Evolutionary conservation across 1,139 yeast genomes (phyloP).

Genomic region (Suhomyces bribrorum): DNA sequence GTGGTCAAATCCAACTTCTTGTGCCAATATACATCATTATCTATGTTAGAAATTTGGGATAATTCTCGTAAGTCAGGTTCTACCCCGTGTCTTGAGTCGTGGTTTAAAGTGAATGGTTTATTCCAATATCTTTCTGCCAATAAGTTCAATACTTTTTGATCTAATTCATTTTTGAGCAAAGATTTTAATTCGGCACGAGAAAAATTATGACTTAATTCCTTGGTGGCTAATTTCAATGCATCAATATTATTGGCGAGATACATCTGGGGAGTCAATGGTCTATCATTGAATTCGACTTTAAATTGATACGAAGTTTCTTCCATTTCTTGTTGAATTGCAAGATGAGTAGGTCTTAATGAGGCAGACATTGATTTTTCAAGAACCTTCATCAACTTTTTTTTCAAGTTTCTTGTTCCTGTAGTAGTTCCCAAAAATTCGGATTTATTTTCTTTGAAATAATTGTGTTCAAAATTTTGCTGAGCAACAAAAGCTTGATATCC

Average conservation of each 20-base stretch:
- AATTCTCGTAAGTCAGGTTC: conserved; percentile 60
- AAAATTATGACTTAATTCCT: conserved; percentile 80
- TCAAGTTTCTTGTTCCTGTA: conserved; percentile 75
- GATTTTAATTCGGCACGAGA: conserved; percentile 82
- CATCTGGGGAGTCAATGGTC: conserved; percentile 89
- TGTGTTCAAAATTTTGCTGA: conserved; percentile 65
- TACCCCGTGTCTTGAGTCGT: conserved; percentile 14
- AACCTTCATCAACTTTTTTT: conserved; percentile 79
- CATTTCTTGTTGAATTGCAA: conserved; percentile 81
- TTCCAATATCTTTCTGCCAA: conserved; percentile 94
- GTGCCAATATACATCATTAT: conserved; percentile 84
- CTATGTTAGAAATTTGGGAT: conserved; percentile 46
- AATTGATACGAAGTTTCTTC: conserved; percentile 93
- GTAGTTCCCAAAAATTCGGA: conserved; percentile 63
- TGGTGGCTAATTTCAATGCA: conserved; percentile 79
- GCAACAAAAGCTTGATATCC: conserved; percentile 54
- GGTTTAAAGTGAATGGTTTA: conserved; percentile 45
- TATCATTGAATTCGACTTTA: conserved; percentile 95
- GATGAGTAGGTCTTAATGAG: conserved; percentile 84
- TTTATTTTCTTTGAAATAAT: conserved; percentile 60
- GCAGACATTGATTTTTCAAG: conserved; percentile 90
- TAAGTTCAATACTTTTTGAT: conserved; percentile 82
- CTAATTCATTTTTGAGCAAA: conserved; percentile 78
- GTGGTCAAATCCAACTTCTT: conserved; percentile 82
- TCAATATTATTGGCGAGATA: conserved; percentile 92